Conservation (phyloP, 2,329 filamentous ascomycete genomes). For the Thelonectria rubi region DNA sequence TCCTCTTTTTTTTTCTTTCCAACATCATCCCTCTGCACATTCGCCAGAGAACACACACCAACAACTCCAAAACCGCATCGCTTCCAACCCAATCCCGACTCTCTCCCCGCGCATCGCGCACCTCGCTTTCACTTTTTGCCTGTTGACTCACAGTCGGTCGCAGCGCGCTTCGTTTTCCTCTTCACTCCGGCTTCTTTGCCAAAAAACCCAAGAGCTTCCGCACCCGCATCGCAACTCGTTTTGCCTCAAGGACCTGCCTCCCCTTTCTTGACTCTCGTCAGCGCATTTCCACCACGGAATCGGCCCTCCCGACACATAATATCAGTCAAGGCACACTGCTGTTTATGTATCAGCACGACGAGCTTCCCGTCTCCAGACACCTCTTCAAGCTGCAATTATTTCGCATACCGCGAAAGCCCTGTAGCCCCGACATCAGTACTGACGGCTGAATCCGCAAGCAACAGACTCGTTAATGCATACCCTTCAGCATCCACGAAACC, state of each 20-base stretch:
- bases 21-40: slow-evolving; percentile 39
- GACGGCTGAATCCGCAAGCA: slow-evolving; percentile 79
- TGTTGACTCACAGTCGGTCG: slow-evolving; percentile 42
- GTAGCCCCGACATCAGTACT: slow-evolving; percentile 87
- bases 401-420: slow-evolving; percentile 94
- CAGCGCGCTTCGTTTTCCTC: slow-evolving; percentile 38
- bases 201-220: neutral
- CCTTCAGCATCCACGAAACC: slow-evolving; percentile 58
- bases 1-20: slow-evolving; percentile 29
- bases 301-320: slow-evolving; percentile 44
- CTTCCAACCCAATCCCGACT: slow-evolving; percentile 18
- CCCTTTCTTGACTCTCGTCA: slow-evolving; percentile 10
- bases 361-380: slow-evolving; percentile 91
- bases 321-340: slow-evolving; percentile 53
- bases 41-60: slow-evolving; percentile 35
- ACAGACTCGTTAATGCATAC: slow-evolving; percentile 65
- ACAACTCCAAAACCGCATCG: slow-evolving; percentile 15
- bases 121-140: slow-evolving; percentile 29
- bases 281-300: slow-evolving; percentile 30
- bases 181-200: slow-evolving; percentile 20
- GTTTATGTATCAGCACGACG: slow-evolving; percentile 99
- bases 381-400: slow-evolving; percentile 96
- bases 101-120: slow-evolving; percentile 36
- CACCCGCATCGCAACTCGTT: slow-evolving; percentile 8
- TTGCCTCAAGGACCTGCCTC: slow-evolving; percentile 7